Percentiles rank a stretch among this genome's conserved stretches.
phyloP scores from a whole-genome alignment of 768 basidiomycete genomes.

The Clavulina sp. region DNA sequence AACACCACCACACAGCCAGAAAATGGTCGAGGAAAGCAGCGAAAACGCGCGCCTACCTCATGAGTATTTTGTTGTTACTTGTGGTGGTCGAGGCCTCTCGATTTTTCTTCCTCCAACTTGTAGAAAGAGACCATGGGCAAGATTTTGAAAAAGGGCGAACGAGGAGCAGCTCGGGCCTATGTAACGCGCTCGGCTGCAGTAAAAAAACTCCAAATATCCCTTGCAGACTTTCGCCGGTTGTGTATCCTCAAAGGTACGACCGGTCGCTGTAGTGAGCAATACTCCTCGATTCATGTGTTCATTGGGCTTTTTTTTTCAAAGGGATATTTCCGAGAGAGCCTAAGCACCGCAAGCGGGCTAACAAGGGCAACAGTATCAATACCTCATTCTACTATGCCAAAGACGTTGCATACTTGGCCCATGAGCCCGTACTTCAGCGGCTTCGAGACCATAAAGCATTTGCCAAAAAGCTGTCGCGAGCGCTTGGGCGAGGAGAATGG shows the following conservation, averaged over 20 bases:
- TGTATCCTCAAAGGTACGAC: conserved; percentile 86
- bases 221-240: conserved; percentile 88
- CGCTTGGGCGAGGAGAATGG: conserved; percentile 91
- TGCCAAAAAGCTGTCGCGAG: conserved; percentile 87
- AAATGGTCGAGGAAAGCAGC: not conserved
- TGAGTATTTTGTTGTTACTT: too few relatives aligned
- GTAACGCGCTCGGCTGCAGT: conserved; percentile 79
- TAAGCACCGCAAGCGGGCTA: conserved; percentile 75
- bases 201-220: conserved; percentile 89
- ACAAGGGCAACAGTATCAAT: conserved; percentile 93
- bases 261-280: conserved; percentile 4
- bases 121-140: conserved; percentile 5
- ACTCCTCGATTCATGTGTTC: conserved; percentile 1
- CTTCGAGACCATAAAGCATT: conserved; percentile 96
- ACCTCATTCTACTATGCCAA: conserved; percentile 98
- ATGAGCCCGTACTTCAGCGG: conserved; percentile 88
- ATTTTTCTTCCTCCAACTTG: not conserved
- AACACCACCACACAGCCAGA: not conserved
- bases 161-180: conserved; percentile 83
- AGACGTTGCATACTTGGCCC: conserved; percentile 91
- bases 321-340: conserved; percentile 98
- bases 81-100: too few relatives aligned
- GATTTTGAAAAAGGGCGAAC: conserved; percentile 49
- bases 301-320: conserved; percentile 17
- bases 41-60: not conserved